phyloP scores from a whole-genome alignment of 306 rosid genomes.

The Cucurbita ficifolia region DNA sequence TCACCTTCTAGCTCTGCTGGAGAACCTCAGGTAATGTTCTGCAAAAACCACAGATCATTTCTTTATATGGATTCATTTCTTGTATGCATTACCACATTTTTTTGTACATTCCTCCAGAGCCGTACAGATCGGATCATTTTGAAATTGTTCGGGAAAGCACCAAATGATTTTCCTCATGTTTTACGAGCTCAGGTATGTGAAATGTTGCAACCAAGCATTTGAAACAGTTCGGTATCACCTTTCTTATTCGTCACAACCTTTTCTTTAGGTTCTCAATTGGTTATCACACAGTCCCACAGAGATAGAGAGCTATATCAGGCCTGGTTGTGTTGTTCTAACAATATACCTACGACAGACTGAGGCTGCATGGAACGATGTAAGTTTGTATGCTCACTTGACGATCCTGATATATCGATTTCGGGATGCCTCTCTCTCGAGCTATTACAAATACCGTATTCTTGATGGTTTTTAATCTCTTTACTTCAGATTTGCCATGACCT shows the following conservation, averaged over 20 bases:
- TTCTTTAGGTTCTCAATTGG: constrained; percentile 54
- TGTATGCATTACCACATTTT: not conserved
- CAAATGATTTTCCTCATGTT: constrained; percentile 56
- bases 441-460: not conserved
- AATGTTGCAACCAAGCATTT: constrained; percentile 4
- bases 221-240: constrained; percentile 7
- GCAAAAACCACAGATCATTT: not conserved
- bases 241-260: constrained; percentile 1
- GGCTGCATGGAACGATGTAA: constrained; percentile 66
- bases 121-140: constrained; percentile 86
- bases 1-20: constrained; percentile 91
- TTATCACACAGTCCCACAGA: constrained; percentile 66
- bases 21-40: constrained; percentile 63
- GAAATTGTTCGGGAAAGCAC: constrained; percentile 86
- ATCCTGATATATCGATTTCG: not conserved
- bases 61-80: not conserved
- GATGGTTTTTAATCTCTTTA: not conserved
- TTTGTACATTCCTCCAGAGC: constrained; percentile 35
- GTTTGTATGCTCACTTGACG: not conserved
- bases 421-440: not conserved
- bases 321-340: constrained; percentile 70
- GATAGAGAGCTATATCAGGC: constrained; percentile 76
- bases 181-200: constrained; percentile 61
- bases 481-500: constrained; percentile 58
- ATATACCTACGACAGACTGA: constrained; percentile 45